Evolutionary conservation across 2,329 filamentous ascomycete species (phyloP).

Genomic region (Botrytis elliptica): DNA sequence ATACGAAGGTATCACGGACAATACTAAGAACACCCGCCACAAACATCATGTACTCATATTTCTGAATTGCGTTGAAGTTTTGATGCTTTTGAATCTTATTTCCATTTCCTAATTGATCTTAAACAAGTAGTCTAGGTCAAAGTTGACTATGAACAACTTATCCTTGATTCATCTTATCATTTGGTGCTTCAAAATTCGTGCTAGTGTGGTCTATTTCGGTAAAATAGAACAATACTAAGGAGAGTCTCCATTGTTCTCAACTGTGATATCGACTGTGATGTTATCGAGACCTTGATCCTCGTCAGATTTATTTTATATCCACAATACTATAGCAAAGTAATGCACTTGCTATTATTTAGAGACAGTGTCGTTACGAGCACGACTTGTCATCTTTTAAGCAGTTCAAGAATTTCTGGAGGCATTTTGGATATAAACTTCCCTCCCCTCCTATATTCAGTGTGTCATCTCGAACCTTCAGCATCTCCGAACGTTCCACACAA

Average conservation of each 20-base stretch:
- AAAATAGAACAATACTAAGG: conserved; percentile 19
- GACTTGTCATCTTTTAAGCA: conserved; percentile 1
- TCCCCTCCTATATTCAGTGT: background rate
- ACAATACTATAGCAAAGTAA: conserved; percentile 5
- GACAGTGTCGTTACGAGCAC: conserved; percentile 1
- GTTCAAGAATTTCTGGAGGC: background rate
- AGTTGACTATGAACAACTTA: background rate
- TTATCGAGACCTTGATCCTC: conserved; percentile 2
- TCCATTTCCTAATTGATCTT: background rate
- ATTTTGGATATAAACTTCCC: background rate
- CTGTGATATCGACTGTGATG: background rate
- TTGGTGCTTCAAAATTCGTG: background rate
- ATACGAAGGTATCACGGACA: conserved; percentile 19
- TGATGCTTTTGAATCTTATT: background rate
- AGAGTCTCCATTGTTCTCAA: conserved; percentile 12
- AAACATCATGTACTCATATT: conserved; percentile 11
- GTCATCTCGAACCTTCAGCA: background rate
- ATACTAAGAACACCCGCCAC: conserved; percentile 15
- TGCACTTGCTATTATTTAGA: conserved; percentile 14
- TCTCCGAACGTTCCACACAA: background rate
- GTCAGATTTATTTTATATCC: background rate
- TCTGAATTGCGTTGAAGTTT: background rate
- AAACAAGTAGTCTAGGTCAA: conserved; percentile 3
- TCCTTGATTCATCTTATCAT: background rate
- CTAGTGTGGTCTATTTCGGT: background rate